Evolutionary conservation across 192 early-diverging fungal genomes (phyloP).

Genomic region (Cetraspora pellucida): DNA sequence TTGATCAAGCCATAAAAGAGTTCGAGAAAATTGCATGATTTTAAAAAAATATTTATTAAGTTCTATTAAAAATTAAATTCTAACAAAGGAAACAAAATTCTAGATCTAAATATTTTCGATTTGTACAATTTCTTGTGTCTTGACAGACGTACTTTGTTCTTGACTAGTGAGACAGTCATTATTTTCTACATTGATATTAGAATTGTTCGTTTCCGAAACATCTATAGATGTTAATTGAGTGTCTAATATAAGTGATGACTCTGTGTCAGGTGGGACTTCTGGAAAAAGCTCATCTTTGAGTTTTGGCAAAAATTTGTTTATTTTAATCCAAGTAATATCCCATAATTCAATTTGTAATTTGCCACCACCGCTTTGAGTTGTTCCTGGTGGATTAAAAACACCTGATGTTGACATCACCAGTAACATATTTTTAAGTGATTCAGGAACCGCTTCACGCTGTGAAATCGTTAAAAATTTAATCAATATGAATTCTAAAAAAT

Average conservation of each 20-base stretch:
- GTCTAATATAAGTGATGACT: background rate
- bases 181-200: too few species aligned
- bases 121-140: too few species aligned
- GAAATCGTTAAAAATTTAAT: background rate
- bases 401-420: constrained; percentile 78
- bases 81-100: too few species aligned
- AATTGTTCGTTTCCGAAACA: background rate
- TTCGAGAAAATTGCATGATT: too few species aligned
- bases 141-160: too few species aligned
- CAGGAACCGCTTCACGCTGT: constrained; percentile 72
- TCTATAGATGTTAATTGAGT: background rate
- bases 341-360: constrained; percentile 51
- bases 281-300: constrained; percentile 46
- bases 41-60: too few species aligned
- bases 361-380: background rate
- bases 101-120: too few species aligned
- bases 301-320: constrained; percentile 67
- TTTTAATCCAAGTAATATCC: constrained; percentile 69
- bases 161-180: too few species aligned
- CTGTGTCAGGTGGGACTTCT: background rate
- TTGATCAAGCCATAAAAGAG: too few species aligned
- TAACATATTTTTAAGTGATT: constrained; percentile 82
- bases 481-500: too few species aligned
- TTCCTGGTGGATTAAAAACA: constrained; percentile 47
- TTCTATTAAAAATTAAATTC: too few species aligned